Evolutionary conservation across 2,329 filamentous ascomycete genomes (phyloP).

Genomic region (Tolypocladium tundrense): DNA sequence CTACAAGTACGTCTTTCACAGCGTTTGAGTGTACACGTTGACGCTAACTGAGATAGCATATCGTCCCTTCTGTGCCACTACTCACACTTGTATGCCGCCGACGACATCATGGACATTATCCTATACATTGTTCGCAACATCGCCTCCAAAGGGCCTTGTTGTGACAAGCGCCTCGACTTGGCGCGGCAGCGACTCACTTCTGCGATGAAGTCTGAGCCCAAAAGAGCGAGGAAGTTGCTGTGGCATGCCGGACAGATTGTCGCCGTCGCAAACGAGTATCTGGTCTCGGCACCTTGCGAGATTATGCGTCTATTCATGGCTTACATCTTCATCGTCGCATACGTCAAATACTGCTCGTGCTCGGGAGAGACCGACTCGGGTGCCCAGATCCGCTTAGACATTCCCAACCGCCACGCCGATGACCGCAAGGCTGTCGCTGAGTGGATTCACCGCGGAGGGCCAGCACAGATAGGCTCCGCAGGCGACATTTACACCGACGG

Average conservation of each 20-base stretch:
- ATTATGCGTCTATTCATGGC: slow-evolving; percentile 21
- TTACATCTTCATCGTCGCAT: slow-evolving; percentile 18
- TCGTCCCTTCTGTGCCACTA: slow-evolving; percentile 16
- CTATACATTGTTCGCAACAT: slow-evolving; percentile 18
- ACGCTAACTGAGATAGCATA: slow-evolving; percentile 11
- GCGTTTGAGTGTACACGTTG: too few species aligned
- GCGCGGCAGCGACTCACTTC: slow-evolving; percentile 13
- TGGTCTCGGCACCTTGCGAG: slow-evolving; percentile 19
- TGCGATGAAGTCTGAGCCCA: slow-evolving; percentile 10
- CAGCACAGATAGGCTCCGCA: slow-evolving; percentile 13
- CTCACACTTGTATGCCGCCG: slow-evolving; percentile 15
- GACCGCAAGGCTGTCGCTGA: slow-evolving; percentile 3
- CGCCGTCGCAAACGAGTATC: slow-evolving; percentile 16
- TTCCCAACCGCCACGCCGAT: slow-evolving; percentile 5
- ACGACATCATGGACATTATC: slow-evolving; percentile 17
- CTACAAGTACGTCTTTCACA: slow-evolving; percentile 12
- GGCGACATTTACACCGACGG: slow-evolving; percentile 9
- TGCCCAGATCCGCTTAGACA: slow-evolving; percentile 9
- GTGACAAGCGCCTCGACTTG: slow-evolving; percentile 9
- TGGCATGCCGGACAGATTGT: slow-evolving; percentile 21
- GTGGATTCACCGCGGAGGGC: slow-evolving; percentile 15
- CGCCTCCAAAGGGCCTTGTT: slow-evolving; percentile 6
- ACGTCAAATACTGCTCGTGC: slow-evolving; percentile 11
- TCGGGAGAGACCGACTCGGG: background rate
- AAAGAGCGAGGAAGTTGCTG: slow-evolving; percentile 10